Percentiles rank a stretch among this genome's conserved stretches.
phyloP scores from a whole-genome alignment of 2,329 filamentous ascomycete species.

The Epichloe hybrida region DNA sequence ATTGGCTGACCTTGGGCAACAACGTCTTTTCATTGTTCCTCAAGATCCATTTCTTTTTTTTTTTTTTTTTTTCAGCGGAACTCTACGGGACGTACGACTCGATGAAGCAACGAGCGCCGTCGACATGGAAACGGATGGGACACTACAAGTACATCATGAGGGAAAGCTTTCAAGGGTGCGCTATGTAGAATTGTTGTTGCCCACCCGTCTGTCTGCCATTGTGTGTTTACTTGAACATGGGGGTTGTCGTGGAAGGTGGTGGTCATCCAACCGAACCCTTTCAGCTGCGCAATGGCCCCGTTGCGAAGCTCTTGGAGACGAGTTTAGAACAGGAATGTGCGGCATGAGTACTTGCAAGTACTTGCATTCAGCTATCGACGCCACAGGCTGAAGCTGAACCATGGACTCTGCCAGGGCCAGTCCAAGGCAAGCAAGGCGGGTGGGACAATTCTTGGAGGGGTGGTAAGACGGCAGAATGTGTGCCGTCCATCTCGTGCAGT shows the following conservation, averaged over 20 bases:
- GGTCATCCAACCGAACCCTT: neutral
- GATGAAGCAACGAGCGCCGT: neutral
- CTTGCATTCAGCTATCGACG: neutral
- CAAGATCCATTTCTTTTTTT: too few relatives aligned
- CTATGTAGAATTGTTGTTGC: neutral
- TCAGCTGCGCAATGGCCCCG: neutral
- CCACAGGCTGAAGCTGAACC: neutral
- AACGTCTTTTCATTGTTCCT: too few relatives aligned
- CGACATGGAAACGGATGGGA: neutral
- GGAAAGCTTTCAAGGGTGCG: too few relatives aligned
- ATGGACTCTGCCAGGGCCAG: too few relatives aligned
- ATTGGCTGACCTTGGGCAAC: too few relatives aligned
- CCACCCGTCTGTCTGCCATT: neutral
- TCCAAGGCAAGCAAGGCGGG: too few relatives aligned
- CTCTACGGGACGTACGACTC: neutral
- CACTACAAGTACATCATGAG: neutral
- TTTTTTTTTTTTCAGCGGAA: too few relatives aligned
- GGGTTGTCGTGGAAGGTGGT: neutral
- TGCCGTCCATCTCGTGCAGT: too few relatives aligned
- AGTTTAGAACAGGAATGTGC: neutral
- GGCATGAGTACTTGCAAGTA: neutral
- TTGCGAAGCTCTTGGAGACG: neutral
- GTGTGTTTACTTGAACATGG: neutral
- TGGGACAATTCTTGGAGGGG: too few relatives aligned
- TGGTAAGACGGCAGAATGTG: too few relatives aligned